Evolutionary conservation across 1,284 basidiomycete species (phyloP).

Genomic region (Trichosporon coremiiforme): DNA sequence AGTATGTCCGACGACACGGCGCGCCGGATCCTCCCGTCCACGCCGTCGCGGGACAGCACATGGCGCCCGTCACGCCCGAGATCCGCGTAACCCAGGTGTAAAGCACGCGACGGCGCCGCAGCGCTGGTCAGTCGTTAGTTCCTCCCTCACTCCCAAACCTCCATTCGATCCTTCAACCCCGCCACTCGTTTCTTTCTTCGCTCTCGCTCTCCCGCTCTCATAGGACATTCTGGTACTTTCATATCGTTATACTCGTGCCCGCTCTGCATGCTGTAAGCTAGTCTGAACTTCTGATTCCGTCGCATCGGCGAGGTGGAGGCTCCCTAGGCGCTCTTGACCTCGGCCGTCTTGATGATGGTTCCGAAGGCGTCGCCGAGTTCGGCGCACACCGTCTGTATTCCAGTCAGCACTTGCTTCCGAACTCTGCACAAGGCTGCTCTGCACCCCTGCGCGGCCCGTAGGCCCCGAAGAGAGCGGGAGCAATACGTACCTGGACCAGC

Average conservation of each 20-base stretch:
- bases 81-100: not conserved
- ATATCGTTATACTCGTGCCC: not conserved
- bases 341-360: slow-evolving; percentile 29
- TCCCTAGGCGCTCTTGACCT: slow-evolving; percentile 23
- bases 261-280: slow-evolving; percentile 1
- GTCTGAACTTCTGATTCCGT: not conserved
- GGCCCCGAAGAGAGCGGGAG: not conserved
- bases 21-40: not conserved
- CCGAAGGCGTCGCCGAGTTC: slow-evolving; percentile 33
- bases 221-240: not conserved
- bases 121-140: not conserved
- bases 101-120: too few relatives aligned
- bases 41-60: not conserved
- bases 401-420: not conserved
- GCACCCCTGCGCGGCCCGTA: not conserved
- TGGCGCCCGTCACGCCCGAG: not conserved
- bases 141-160: not conserved
- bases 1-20: not conserved
- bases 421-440: not conserved
- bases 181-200: not conserved
- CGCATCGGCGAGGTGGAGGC: too few relatives aligned
- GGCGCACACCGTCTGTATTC: slow-evolving; percentile 22
- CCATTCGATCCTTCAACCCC: not conserved
- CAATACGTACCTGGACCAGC: slow-evolving; percentile 25
- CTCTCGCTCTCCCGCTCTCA: not conserved